Evolutionary conservation across 176 grass and related monocot species (phyloP).

Genomic region (Eragrostis curvula): DNA sequence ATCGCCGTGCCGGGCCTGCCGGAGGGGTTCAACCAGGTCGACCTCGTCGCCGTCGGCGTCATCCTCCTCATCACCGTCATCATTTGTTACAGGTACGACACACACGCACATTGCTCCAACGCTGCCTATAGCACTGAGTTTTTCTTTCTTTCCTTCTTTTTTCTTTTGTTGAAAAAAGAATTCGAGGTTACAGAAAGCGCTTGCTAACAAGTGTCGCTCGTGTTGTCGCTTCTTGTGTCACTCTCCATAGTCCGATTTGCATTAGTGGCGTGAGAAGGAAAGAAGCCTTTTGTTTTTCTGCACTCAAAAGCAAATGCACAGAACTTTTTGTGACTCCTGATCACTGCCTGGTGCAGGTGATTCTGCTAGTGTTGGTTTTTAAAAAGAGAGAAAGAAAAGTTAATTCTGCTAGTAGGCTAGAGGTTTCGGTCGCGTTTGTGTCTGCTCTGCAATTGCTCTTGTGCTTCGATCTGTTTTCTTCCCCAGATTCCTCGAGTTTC

Average conservation of each 20-base stretch:
- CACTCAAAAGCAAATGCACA: neutral
- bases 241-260: constrained; percentile 7
- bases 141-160: neutral
- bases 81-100: constrained; percentile 89
- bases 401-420: neutral
- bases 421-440: neutral
- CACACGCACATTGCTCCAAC: neutral
- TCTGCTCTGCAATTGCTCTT: constrained; percentile 1
- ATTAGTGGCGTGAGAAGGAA: neutral
- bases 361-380: neutral
- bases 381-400: neutral
- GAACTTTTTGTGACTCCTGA: neutral
- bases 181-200: no score
- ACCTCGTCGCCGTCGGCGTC: constrained; percentile 81
- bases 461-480: neutral
- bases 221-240: constrained; percentile 14
- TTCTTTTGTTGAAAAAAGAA: neutral
- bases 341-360: neutral
- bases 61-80: constrained; percentile 79
- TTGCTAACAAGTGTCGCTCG: constrained; percentile 28
- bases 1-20: constrained; percentile 66
- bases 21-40: constrained; percentile 78
- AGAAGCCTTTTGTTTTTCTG: neutral
- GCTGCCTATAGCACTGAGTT: neutral
- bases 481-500: constrained; percentile 23